These are phyloP conservation scores for Scutellaria minor DNA, from an alignment of 257 asterid genomes.

Conservation along the genomic window DNA sequence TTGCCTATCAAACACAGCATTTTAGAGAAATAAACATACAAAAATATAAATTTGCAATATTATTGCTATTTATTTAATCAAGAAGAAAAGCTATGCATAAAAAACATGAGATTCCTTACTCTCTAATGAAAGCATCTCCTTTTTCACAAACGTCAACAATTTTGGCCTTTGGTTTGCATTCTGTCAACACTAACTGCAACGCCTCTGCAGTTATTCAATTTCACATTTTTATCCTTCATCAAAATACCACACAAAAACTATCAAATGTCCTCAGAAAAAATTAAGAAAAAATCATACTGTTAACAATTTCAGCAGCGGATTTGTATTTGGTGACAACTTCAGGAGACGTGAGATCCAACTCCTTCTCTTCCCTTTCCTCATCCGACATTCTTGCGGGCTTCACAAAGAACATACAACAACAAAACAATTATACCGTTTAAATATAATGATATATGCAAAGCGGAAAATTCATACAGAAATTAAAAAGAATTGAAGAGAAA, in stretches of 20 bases:
- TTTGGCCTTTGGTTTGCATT: slow-evolving; percentile 79
- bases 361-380: slow-evolving; percentile 91
- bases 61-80: neutral
- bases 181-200: slow-evolving; percentile 71
- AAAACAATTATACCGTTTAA: slow-evolving; percentile 7
- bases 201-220: slow-evolving; percentile 69
- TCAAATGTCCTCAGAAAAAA: neutral
- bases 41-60: neutral
- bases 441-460: neutral
- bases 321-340: slow-evolving; percentile 97
- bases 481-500: slow-evolving; percentile 6
- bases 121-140: slow-evolving; percentile 78
- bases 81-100: neutral
- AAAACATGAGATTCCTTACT: slow-evolving; percentile 48
- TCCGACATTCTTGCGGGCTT: slow-evolving; percentile 72
- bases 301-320: slow-evolving; percentile 88
- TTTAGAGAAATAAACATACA: slow-evolving; percentile 1
- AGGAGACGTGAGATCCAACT: slow-evolving; percentile 83
- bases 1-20: slow-evolving; percentile 51
- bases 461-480: neutral
- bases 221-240: slow-evolving; percentile 14
- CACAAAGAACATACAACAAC: slow-evolving; percentile 25
- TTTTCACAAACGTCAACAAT: slow-evolving; percentile 87
- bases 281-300: slow-evolving; percentile 49
- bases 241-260: slow-evolving; percentile 1